Evolutionary conservation across 441 rosid species (phyloP), one percentile per base, ranked within the genome.

Genomic region (Mallotus repandus): DNA sequence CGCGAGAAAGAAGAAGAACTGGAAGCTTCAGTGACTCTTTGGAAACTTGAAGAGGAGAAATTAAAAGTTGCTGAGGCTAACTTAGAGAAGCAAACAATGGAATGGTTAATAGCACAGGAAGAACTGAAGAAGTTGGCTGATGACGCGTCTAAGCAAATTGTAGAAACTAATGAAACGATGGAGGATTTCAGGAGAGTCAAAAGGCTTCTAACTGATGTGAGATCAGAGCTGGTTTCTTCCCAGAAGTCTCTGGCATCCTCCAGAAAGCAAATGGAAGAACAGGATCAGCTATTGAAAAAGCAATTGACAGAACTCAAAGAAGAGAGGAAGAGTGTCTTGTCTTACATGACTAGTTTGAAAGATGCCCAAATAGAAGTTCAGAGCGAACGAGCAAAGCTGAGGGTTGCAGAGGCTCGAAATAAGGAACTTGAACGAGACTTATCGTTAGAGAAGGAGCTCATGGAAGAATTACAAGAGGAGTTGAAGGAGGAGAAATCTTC

Each of bases 291-390:
- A 71, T 79, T 94, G 32, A 80, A 82, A 72, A 78, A 73, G 67
- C 90, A 88, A 60, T 55, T 88, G 25, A 79, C 72, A 18, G 93
- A 88, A 72, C 87, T 94, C 53, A 91, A 89, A 84, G 91, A 87
- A 79, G 91, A 87, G 80, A 88, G 85, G 86, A 77, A 60, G 69
- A 84, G 89, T 71, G 77, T 92, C 68, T 57, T 65, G 35, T 81
- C 88, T 35, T 89, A 92, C 82, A 82, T 86, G 89, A 85, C 83
- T 58, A 87, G 83, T 82, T 79, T 94, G 85, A 86, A 82, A 75
- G 86, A 89, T 78, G 97, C 91, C 73, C 87, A 82, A 75, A 77
- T 74, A 69, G 94, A 90, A 86, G 89, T 94, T 22, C 90, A 89
- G 79, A 84, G 85, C 19, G 96, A 88, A 78, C 83, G 89, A 69